phyloP scores from a whole-genome alignment of 2,329 filamentous ascomycete species.

The Chalaropsis ovoidea region DNA sequence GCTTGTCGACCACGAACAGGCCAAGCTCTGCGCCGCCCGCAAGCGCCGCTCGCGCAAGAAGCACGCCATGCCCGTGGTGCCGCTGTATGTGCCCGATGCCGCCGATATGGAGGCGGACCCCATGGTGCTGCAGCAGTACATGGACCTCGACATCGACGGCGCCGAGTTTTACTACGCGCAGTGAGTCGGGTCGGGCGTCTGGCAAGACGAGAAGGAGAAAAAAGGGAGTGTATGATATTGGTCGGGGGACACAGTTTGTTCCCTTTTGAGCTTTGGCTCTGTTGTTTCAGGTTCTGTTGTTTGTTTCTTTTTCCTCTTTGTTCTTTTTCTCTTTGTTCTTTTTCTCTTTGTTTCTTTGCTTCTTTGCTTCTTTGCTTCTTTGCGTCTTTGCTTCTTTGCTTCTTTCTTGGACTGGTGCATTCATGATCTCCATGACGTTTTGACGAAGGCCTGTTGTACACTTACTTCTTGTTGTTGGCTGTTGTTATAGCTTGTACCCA shows the following conservation, averaged over 20 bases:
- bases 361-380: not conserved
- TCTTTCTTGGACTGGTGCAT: not conserved
- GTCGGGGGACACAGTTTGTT: not conserved
- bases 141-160: not conserved
- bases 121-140: constrained; percentile 2
- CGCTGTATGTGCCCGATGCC: constrained; percentile 13
- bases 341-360: not conserved
- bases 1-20: constrained; percentile 22
- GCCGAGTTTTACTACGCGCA: not conserved
- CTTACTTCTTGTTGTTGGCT: not conserved
- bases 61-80: constrained; percentile 4
- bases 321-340: not conserved
- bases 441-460: not conserved
- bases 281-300: not conserved
- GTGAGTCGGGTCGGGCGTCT: not conserved
- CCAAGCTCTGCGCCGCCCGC: constrained; percentile 20
- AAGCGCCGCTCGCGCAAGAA: constrained; percentile 23
- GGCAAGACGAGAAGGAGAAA: not conserved
- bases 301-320: not conserved
- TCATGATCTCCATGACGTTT: constrained; percentile 12
- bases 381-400: not conserved
- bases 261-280: constrained; percentile 10
- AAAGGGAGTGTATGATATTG: not conserved
- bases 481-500: constrained; percentile 6
- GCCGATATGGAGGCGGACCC: not conserved